phyloP scores from a whole-genome alignment of 495 filamentous ascomycete genomes.

The Articulospora tetracladia region DNA sequence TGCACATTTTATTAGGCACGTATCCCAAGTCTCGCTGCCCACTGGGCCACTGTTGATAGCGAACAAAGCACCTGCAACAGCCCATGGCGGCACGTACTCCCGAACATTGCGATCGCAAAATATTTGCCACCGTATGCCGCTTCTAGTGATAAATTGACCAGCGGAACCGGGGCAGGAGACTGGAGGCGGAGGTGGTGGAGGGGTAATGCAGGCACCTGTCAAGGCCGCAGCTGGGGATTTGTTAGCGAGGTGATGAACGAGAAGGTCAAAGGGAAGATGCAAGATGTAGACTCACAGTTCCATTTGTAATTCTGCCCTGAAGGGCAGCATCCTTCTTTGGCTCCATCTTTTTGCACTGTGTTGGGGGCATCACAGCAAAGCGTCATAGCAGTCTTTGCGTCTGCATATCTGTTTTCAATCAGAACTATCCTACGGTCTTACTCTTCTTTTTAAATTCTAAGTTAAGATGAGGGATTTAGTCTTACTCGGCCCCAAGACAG shows the following conservation, averaged over 20 bases:
- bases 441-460: too few species aligned
- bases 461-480: too few species aligned
- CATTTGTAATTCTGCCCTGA: too few species aligned
- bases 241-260: background rate
- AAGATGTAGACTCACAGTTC: too few species aligned
- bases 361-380: too few species aligned
- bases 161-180: background rate
- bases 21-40: background rate
- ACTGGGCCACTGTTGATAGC: background rate
- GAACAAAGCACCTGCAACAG: background rate
- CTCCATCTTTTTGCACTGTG: too few species aligned
- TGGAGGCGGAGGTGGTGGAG: background rate
- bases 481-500: too few species aligned
- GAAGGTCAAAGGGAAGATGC: background rate
- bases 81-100: background rate
- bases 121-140: background rate
- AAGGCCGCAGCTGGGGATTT: background rate
- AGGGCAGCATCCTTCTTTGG: too few species aligned
- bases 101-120: background rate
- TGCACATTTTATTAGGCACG: background rate
- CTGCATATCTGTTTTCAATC: too few species aligned
- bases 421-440: too few species aligned
- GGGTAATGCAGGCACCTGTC: background rate
- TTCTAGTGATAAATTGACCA: background rate
- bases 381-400: too few species aligned